These are phyloP conservation scores for Eutrema heterophyllum DNA, from an alignment of 345 rosid species.

Conservation along the genomic window DNA sequence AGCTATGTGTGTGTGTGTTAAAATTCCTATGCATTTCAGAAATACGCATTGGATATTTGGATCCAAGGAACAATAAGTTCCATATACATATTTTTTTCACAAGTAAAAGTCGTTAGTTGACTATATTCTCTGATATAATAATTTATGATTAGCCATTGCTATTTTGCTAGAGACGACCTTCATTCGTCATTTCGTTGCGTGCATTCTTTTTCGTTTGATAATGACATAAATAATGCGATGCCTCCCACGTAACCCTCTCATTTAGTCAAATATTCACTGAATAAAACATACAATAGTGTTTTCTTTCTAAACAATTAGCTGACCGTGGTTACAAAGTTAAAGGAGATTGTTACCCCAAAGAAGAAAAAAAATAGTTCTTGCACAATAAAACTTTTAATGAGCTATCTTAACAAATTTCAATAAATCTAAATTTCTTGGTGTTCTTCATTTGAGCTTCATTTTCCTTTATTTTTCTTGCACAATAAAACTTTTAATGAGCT, in stretches of 20 bases:
- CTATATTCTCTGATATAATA: background rate
- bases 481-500: too few species aligned
- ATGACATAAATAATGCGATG: background rate
- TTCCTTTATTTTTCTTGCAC: too few species aligned
- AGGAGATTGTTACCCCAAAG: too few species aligned
- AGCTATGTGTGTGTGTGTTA: too few species aligned
- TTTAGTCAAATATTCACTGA: background rate
- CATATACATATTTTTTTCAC: background rate
- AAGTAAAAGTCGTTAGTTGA: background rate
- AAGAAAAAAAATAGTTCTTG: too few species aligned
- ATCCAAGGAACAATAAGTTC: background rate
- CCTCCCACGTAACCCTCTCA: background rate
- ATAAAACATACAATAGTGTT: too few species aligned
- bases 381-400: too few species aligned
- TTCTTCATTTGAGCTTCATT: too few species aligned
- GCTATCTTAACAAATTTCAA: too few species aligned
- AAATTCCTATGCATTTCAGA: background rate
- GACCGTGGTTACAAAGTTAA: too few species aligned
- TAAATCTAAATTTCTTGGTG: too few species aligned
- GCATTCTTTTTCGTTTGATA: slow-evolving; percentile 12
- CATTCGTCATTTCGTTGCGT: background rate
- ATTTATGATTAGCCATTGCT: background rate
- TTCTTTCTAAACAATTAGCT: too few species aligned
- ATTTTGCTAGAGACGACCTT: slow-evolving; percentile 3
- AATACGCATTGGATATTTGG: background rate